Evolutionary conservation across 192 early-diverging fungal genomes (phyloP), one percentile per base, ranked within the genome.

Genomic region (Diversispora epigaea): DNA sequence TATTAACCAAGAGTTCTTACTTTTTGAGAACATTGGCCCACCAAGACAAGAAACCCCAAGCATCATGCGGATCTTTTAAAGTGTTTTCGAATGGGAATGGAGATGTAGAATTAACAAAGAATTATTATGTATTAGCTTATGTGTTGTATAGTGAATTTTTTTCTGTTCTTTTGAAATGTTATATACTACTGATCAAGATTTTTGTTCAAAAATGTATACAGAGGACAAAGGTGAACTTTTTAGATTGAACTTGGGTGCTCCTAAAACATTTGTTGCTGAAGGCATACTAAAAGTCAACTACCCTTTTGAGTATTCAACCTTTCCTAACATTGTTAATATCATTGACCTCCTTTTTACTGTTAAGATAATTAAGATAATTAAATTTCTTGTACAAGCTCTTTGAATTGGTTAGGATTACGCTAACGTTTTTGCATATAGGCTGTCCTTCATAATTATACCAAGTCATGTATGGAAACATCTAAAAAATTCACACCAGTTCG

Each of bases 1-100:
- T 15, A 12, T 14, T 50, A 22, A 68, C 21, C 47, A 68, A 32
- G 66, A 52, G 41, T 68, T 52, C 46, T 68, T 68, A 7, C 17
- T 68, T 22, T 68, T 68, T 52, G 22, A 68, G 25, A 68, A 68
- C 21, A 22, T 68, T 4, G 25, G 66, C 1, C 66, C 46, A 32
- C 47, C n/a, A 58, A 41, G 6, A 64, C 1, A 64, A 64, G 44
- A 7, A 44, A 64, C 11, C 3, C 12, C 41, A 64, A 64, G 17
- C 44, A 64, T 64, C 14, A 10, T 45, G 14, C 32, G 4, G 62
- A 64, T 64, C 40, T 64, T 64, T 22, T 64, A 64, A 64, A 64
- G 40, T 43, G 60, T 41, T 64, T 64, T 64, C 40, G 39, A 41
- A 58, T 44, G 62, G 40, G 44, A 45, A 62, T 62, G 32, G 60